Evolutionary conservation across 352 stramenopile genomes (phyloP).

Genomic region (Phytopythium montanum): DNA sequence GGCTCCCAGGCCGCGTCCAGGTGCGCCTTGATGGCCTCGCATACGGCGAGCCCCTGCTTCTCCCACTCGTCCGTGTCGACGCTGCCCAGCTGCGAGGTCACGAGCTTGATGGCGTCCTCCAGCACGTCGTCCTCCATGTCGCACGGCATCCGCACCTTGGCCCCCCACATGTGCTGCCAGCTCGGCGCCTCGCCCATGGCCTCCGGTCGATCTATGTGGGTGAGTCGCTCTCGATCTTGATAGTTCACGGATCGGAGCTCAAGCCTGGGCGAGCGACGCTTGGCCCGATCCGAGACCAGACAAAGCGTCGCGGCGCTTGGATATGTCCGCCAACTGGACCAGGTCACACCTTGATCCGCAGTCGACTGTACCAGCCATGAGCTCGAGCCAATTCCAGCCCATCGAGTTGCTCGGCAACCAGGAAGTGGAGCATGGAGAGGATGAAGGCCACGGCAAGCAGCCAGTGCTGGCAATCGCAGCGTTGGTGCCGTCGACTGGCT

Average conservation of each 20-base stretch:
- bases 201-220: neutral
- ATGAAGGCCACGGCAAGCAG: neutral
- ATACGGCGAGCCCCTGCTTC: conserved; percentile 69
- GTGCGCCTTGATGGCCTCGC: conserved; percentile 78
- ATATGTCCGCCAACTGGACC: neutral
- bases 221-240: neutral
- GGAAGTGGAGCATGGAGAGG: neutral
- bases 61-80: conserved; percentile 86
- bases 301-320: neutral
- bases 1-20: conserved; percentile 76
- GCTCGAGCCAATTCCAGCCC: neutral
- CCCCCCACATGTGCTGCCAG: conserved; percentile 88
- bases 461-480: neutral
- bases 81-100: conserved; percentile 32
- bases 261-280: neutral
- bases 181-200: conserved; percentile 49
- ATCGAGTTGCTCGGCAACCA: conserved; percentile 6
- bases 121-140: conserved; percentile 88
- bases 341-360: neutral
- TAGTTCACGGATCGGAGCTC: no score
- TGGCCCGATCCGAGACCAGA: neutral
- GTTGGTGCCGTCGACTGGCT: conserved; percentile 7
- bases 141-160: conserved; percentile 85
- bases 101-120: conserved; percentile 77
- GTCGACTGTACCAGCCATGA: neutral